A percentile compares a stretch with the other conserved stretches of the same genome.
These are phyloP conservation scores for Pseudogymnoascus destructans DNA, from an alignment of 2,329 filamentous ascomycete genomes.

Conservation along the genomic window DNA sequence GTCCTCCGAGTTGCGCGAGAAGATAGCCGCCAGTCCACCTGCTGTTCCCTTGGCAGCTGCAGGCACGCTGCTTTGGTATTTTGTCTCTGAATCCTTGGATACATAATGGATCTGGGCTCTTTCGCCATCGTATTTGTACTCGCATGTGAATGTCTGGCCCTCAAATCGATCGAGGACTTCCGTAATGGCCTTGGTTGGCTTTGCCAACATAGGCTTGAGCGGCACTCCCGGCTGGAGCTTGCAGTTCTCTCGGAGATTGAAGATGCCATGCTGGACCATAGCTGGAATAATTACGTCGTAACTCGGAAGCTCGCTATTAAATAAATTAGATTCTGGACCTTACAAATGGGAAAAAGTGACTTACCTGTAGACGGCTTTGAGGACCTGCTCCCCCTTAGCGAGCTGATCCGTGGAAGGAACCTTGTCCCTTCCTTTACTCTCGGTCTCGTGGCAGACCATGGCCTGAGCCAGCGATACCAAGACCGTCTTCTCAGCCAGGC, in stretches of 20 bases:
- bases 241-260: conserved; percentile 69
- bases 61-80: conserved; percentile 49
- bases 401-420: conserved; percentile 62
- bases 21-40: conserved; percentile 72
- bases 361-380: conserved; percentile 84
- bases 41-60: conserved; percentile 42
- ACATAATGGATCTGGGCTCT: conserved; percentile 98
- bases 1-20: conserved; percentile 95
- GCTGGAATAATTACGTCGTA: conserved; percentile 92
- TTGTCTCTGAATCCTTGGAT: conserved; percentile 59
- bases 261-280: conserved; percentile 75
- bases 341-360: conserved; percentile 16
- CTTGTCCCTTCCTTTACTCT: conserved; percentile 47
- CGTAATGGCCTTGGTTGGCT: conserved; percentile 94
- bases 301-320: conserved; percentile 71
- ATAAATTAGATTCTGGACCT: conserved; percentile 25
- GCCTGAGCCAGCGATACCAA: conserved; percentile 84
- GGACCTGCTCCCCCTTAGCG: conserved; percentile 67
- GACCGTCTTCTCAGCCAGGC: conserved; percentile 83
- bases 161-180: conserved; percentile 96
- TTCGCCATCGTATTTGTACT: conserved; percentile 98
- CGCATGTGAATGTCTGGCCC: conserved; percentile 88
- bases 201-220: conserved; percentile 95
- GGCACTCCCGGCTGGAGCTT: conserved; percentile 88
- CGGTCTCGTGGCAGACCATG: conserved; percentile 68